Base-by-base conservation (phyloP, 441 rosid species). In the Manihot esculenta region DNA sequence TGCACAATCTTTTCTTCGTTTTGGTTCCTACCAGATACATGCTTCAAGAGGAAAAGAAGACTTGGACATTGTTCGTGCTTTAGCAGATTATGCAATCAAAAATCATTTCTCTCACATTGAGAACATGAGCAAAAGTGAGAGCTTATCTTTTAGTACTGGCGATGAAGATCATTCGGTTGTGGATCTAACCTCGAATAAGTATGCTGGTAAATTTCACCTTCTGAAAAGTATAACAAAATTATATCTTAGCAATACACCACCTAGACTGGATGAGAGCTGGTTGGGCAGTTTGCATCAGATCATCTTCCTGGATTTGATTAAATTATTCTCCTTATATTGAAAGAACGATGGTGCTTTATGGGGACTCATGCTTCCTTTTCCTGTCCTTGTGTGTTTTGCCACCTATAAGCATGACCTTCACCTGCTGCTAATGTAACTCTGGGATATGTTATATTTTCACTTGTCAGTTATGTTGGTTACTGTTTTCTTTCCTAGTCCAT, bases 21-120 rank as follows among this genome's bases (percentile, higher is more conserved):
- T 95, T 74, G 98, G 98, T 79, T 91, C 98, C 58, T 93, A 81
- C 81, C 99, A 95, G 78, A 26, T 95, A 77, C 99, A 88, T 82
- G 89, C 98, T 64, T 87, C 87, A 42, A 89, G 97, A 85, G 98
- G 94, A 66, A 84, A 89, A 79, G 98, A 91, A 80, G 96, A 93
- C 84, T 82, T 88, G 73, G 82, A 80, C 24, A 91, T 95, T 64
- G 89, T 95, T 48, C 82, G 84, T 51, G 78, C 86, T 71, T 84
- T 93, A 81, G 97, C 99, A 55, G 95, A 95, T 85, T 92, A 93
- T 86, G 97, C 94, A 66, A 93, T 95, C 74, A 84, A 64, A 80
- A 80, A 91, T 81, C 97, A 95, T 81, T 95, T 91, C 73, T 91
- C 90, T 63, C 96, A 88, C 81, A 84, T 95, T 74, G 94, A 95